A percentile compares a stretch with the other conserved stretches of the same genome.
phyloP scores from a whole-genome alignment of 345 rosid species.

The Eucalyptus marginata region DNA sequence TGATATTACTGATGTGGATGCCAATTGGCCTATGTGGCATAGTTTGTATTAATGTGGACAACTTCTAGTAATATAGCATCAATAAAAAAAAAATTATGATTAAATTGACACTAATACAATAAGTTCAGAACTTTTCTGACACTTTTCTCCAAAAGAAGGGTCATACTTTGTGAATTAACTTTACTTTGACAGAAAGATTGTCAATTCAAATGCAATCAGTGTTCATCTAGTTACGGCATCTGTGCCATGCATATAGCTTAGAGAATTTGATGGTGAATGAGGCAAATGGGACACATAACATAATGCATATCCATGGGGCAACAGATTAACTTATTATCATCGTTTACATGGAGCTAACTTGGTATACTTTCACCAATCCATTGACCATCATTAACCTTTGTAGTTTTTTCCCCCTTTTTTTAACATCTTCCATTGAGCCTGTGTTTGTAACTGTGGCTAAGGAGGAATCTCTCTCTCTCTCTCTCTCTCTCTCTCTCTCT shows the following conservation, averaged over 20 bases:
- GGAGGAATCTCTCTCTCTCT: too few relatives aligned
- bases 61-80: fast-evolving
- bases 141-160: too few relatives aligned
- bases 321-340: not conserved
- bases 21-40: too few relatives aligned
- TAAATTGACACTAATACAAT: fast-evolving
- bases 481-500: too few relatives aligned
- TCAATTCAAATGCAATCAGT: not conserved
- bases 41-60: too few relatives aligned
- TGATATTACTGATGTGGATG: too few relatives aligned
- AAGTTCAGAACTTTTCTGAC: fast-evolving
- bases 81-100: fast-evolving
- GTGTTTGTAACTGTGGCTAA: not conserved
- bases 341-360: not conserved
- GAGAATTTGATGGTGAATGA: not conserved
- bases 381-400: not conserved
- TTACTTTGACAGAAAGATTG: not conserved
- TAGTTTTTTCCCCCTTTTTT: fast-evolving
- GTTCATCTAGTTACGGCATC: not conserved
- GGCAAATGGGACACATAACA: not conserved
- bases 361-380: not conserved
- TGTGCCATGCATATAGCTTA: not conserved
- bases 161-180: not conserved
- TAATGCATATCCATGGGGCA: not conserved
- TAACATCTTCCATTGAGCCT: not conserved